These are phyloP conservation scores for Chalaropsis thielavioides DNA, from an alignment of 2,329 filamentous ascomycete genomes.

Conservation along the genomic window DNA sequence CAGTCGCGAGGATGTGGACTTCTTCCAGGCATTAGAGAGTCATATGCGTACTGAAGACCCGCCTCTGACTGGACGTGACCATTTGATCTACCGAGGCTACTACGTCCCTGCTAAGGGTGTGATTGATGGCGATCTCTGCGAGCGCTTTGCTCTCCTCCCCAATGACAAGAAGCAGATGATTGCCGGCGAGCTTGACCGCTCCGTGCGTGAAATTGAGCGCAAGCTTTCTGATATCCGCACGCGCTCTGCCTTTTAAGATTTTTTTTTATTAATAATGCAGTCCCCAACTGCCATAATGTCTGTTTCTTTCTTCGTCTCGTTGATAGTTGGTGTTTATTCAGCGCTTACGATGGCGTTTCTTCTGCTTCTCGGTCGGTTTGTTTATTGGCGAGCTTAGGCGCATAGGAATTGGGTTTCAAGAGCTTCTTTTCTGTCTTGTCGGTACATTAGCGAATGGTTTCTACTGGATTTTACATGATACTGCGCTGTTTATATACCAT, in stretches of 20 bases:
- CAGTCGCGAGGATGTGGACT: slow-evolving; percentile 85
- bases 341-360: slow-evolving; percentile 10
- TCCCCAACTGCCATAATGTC: neutral
- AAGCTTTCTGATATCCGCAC: slow-evolving; percentile 66
- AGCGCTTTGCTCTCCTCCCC: slow-evolving; percentile 70
- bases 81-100: slow-evolving; percentile 89
- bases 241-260: slow-evolving; percentile 42
- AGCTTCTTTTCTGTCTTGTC: slow-evolving; percentile 1
- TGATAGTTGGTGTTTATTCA: neutral
- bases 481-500: slow-evolving; percentile 14
- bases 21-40: slow-evolving; percentile 88
- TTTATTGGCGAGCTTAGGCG: slow-evolving; percentile 15
- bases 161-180: slow-evolving; percentile 92
- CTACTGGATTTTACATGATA: slow-evolving; percentile 10
- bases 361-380: slow-evolving; percentile 8
- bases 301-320: neutral
- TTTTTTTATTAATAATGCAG: slow-evolving; percentile 22
- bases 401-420: slow-evolving; percentile 7
- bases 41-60: slow-evolving; percentile 76
- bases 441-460: neutral
- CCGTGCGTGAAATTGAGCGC: slow-evolving; percentile 82
- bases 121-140: slow-evolving; percentile 92
- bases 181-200: slow-evolving; percentile 80
- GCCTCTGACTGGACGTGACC: slow-evolving; percentile 79
- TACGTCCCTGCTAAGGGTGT: slow-evolving; percentile 93